A percentile compares a stretch with the other conserved stretches of the same genome.
Evolutionary conservation across 1,284 basidiomycete species (phyloP).

Genomic region (Puccinia novopanici): DNA sequence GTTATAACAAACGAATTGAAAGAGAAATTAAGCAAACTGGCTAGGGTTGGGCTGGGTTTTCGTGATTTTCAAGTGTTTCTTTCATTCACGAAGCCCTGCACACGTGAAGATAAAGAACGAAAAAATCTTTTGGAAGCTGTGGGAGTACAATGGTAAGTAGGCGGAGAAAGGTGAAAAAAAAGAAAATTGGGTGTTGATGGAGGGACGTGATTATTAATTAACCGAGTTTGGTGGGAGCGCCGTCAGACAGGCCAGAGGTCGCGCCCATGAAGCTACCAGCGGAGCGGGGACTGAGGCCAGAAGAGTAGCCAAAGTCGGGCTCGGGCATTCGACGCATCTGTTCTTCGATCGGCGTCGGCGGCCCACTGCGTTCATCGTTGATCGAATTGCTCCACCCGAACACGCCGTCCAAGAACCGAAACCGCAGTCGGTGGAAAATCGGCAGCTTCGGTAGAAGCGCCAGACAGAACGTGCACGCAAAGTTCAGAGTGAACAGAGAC

Average conservation of each 20-base stretch:
- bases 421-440: slow-evolving; percentile 64
- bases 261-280: slow-evolving; percentile 12
- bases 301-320: slow-evolving; percentile 34
- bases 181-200: background rate
- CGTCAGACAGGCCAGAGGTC: background rate
- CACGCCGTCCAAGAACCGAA: slow-evolving; percentile 53
- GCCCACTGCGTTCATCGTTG: slow-evolving; percentile 42
- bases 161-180: background rate
- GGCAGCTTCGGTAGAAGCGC: slow-evolving; percentile 93
- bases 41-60: background rate
- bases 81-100: background rate
- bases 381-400: slow-evolving; percentile 46
- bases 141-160: background rate
- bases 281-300: slow-evolving; percentile 7
- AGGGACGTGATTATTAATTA: background rate
- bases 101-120: background rate
- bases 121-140: background rate
- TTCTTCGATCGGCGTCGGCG: slow-evolving; percentile 48
- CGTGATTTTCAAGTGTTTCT: background rate
- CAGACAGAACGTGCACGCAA: slow-evolving; percentile 77
- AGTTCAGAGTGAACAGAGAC: slow-evolving; percentile 86
- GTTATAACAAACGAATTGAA: background rate
- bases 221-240: background rate
- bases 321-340: slow-evolving; percentile 42
- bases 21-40: too few species aligned